phyloP scores from a whole-genome alignment of 176 grass and related monocot genomes.

The Cenchrus purpureus region DNA sequence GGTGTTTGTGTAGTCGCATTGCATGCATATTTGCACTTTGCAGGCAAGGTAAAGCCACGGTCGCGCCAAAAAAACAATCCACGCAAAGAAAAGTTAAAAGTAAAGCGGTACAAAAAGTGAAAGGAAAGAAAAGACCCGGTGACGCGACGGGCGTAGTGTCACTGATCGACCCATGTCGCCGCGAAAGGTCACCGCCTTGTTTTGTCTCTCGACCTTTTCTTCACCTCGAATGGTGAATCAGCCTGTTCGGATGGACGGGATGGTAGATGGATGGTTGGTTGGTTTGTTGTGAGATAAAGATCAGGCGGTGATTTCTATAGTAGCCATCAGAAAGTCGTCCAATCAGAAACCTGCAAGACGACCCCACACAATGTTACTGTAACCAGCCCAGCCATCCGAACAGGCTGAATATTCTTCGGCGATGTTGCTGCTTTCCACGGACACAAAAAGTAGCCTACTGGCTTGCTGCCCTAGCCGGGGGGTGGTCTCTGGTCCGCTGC shows the following conservation, averaged over 20 bases:
- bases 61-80: background rate
- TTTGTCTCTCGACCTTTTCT: background rate
- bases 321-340: no score
- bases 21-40: background rate
- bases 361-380: no score
- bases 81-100: background rate
- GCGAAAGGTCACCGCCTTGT: background rate
- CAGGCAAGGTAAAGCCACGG: background rate
- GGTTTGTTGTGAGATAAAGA: no score
- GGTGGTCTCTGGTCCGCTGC: background rate
- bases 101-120: background rate
- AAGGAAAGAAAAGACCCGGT: background rate
- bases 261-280: no score
- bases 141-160: background rate
- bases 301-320: no score
- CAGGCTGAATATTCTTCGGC: slow-evolving; percentile 10
- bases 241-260: no score
- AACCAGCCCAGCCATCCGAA: no score
- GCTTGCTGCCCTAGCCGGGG: background rate
- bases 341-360: no score
- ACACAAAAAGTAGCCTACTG: background rate
- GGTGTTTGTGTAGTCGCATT: background rate
- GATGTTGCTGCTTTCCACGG: background rate
- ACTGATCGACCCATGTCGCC: background rate
- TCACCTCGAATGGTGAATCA: slow-evolving; percentile 26